Evolutionary conservation across 2,329 filamentous ascomycete species (phyloP).

Genomic region (Claviceps monticola): DNA sequence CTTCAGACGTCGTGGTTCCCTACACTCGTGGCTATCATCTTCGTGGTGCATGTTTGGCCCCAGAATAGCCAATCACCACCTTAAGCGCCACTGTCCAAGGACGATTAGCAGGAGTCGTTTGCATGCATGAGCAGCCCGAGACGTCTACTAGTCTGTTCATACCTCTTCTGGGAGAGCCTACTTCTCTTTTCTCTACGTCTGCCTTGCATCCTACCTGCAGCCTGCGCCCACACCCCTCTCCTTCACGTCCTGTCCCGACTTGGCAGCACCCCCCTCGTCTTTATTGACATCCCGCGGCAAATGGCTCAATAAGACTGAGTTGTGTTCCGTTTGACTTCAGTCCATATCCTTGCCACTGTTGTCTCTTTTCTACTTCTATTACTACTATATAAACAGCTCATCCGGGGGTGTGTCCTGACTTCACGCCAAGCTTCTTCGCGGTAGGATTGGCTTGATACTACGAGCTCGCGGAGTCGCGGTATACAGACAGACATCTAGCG

Average conservation of each 20-base stretch:
- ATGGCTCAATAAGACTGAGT: background rate
- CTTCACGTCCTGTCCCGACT: background rate
- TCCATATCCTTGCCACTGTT: background rate
- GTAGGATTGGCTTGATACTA: background rate
- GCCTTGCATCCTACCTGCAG: background rate
- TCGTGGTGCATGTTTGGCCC: conserved; percentile 20
- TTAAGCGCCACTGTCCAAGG: conserved; percentile 15
- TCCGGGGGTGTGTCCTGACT: background rate
- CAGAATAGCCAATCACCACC: conserved; percentile 21
- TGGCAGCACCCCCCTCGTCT: background rate
- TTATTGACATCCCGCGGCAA: background rate
- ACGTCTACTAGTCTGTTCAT: conserved; percentile 10
- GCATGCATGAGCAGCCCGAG: conserved; percentile 15
- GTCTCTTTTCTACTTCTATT: too few species aligned
- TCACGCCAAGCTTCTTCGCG: background rate
- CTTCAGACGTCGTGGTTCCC: conserved; percentile 15
- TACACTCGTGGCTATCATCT: conserved; percentile 17
- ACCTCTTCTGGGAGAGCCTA: conserved; percentile 3
- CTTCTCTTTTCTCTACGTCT: background rate
- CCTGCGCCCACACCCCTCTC: background rate
- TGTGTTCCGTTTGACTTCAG: background rate
- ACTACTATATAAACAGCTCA: background rate
- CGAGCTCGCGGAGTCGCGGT: background rate
- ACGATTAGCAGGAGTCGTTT: conserved; percentile 11
- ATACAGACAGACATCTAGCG: background rate